Evolutionary conservation across 2,329 filamentous ascomycete genomes (phyloP), one percentile per base, ranked within the genome.

Genomic region (Colletotrichum higginsianum): DNA sequence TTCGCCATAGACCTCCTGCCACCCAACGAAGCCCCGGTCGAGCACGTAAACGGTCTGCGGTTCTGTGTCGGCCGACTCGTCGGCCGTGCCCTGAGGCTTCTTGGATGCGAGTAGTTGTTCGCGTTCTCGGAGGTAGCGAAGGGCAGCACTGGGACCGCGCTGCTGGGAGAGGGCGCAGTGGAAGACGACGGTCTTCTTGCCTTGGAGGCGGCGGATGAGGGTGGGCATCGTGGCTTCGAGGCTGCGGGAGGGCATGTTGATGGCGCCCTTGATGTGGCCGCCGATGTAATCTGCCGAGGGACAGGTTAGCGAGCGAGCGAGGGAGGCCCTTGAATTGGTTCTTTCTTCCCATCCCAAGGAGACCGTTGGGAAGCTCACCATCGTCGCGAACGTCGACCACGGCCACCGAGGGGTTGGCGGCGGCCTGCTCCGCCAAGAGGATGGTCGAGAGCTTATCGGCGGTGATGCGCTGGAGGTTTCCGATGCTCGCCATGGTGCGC

Each of bases 81-180:
- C 55, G 9, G 61, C 46, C 12, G 50, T n/a, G 3, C 18, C 70
- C 15, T 73, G 53, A 35, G 66, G 52, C 15, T 74, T 60, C 23
- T 72, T 71, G n/a, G 57, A 67, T 12, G 75, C 73, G 21, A 85
- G 69, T 23, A 85, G 71, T 16, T 87, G 84, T 75, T 92, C 90
- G 57, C 90, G 86, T 83, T 95, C 93, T 46, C 93, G 85, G 72
- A 95, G 76, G 81, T 98, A 98, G 77, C 88, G 87, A 76, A 98
- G 83, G 4, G 96, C 96, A 4, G 96, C 95, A 61, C 89, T 89
- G 0, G 96, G 96, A 0, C 96, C 96, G 0, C 96, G 88, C 83
- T 98, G 93, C 84, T 98, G 96, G 75, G 93, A 96, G 66, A 98
- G 85, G 21, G 94, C 93, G 82, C 96, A 99, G 84, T 99, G 96